phyloP scores from a whole-genome alignment of 108 stramenopile species.

The Licmophora abbreviata region DNA sequence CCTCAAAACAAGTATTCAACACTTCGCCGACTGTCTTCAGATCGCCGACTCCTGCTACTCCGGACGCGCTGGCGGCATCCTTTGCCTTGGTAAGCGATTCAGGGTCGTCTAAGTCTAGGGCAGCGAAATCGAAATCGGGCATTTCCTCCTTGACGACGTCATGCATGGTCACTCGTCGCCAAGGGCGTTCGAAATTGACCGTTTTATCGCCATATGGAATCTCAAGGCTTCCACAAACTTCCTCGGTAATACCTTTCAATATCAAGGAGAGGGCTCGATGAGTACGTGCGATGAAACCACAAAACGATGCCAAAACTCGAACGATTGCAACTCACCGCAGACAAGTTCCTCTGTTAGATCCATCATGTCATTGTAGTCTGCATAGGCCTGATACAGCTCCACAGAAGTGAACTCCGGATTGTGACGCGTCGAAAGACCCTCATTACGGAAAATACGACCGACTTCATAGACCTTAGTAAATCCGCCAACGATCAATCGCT shows the following conservation, averaged over 20 bases:
- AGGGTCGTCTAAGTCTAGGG: slow-evolving; percentile 51
- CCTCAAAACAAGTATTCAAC: slow-evolving; percentile 93
- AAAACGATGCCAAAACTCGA: not conserved
- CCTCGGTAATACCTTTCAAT: slow-evolving; percentile 47
- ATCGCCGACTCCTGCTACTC: slow-evolving; percentile 61
- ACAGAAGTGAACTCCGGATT: slow-evolving; percentile 99
- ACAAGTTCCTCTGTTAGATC: slow-evolving; percentile 87
- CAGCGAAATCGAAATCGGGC: slow-evolving; percentile 79
- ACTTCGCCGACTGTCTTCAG: slow-evolving; percentile 81
- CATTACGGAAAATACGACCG: slow-evolving; percentile 98
- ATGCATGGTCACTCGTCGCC: slow-evolving; percentile 95
- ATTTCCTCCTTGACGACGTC: slow-evolving; percentile 92
- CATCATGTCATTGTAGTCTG: slow-evolving; percentile 97
- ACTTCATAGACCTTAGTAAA: slow-evolving; percentile 96
- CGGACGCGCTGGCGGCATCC: slow-evolving; percentile 56
- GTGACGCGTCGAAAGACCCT: slow-evolving; percentile 96
- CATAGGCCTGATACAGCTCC: slow-evolving; percentile 98
- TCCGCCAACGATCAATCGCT: slow-evolving; percentile 94
- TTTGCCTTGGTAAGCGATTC: slow-evolving; percentile 66
- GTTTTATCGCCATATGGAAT: slow-evolving; percentile 81
- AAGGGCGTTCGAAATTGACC: slow-evolving; percentile 82
- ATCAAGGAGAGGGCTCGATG: not conserved
- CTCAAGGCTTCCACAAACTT: slow-evolving; percentile 59
- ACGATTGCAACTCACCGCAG: slow-evolving; percentile 41
- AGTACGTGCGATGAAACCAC: slow-evolving; percentile 1